Percentiles rank a stretch among this genome's conserved stretches.
Evolutionary conservation across 805 yeast species (phyloP).

Genomic region (Candida xiaguanensis): DNA sequence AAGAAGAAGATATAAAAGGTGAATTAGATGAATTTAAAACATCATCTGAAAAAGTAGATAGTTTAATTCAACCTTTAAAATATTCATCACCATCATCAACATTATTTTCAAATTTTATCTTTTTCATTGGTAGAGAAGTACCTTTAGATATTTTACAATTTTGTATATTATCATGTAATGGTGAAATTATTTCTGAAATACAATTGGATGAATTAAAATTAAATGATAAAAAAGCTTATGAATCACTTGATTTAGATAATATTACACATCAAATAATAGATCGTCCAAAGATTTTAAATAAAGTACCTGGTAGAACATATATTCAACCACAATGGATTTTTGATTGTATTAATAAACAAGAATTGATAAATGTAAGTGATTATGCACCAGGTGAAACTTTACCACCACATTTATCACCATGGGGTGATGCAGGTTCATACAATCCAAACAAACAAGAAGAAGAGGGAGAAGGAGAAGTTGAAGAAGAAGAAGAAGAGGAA

Average conservation of each 20-base stretch:
- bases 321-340: slow-evolving; percentile 98
- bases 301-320: slow-evolving; percentile 88
- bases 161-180: slow-evolving; percentile 82
- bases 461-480: slow-evolving; percentile 48
- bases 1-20: slow-evolving; percentile 16
- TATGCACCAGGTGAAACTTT: slow-evolving; percentile 93
- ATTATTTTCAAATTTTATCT: slow-evolving; percentile 70
- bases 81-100: slow-evolving; percentile 56
- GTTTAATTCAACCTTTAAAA: slow-evolving; percentile 61
- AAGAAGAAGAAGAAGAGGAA: slow-evolving; percentile 37
- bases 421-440: slow-evolving; percentile 95
- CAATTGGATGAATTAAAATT: slow-evolving; percentile 71
- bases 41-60: slow-evolving; percentile 66
- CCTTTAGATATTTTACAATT: slow-evolving; percentile 89
- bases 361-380: slow-evolving; percentile 68
- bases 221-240: slow-evolving; percentile 41
- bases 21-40: slow-evolving; percentile 71
- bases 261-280: slow-evolving; percentile 94
- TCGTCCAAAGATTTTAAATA: slow-evolving; percentile 75
- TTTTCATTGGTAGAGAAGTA: slow-evolving; percentile 93
- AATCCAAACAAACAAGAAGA: slow-evolving; percentile 65
- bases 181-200: slow-evolving; percentile 79
- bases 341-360: slow-evolving; percentile 79
- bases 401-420: slow-evolving; percentile 97
- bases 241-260: slow-evolving; percentile 54